phyloP scores from a whole-genome alignment of 2,329 filamentous ascomycete species.

The Pestalotiopsis sp. region DNA sequence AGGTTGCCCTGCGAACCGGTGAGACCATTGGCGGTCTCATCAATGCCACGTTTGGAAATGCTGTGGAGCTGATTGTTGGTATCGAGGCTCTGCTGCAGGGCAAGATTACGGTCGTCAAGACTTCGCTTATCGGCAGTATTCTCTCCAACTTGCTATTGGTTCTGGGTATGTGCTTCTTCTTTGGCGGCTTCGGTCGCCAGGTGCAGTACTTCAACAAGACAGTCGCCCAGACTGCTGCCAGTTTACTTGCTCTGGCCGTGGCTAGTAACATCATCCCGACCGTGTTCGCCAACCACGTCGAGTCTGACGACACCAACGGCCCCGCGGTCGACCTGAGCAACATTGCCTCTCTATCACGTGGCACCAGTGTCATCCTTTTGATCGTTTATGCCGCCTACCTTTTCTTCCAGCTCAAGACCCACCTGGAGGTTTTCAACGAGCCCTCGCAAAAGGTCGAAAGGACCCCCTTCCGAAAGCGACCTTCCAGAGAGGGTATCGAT shows the following conservation, averaged over 20 bases:
- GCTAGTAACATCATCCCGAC: constrained; percentile 87
- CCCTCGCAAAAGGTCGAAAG: constrained; percentile 48
- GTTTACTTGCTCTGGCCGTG: constrained; percentile 76
- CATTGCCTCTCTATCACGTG: constrained; percentile 68
- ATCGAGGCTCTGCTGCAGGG: constrained; percentile 77
- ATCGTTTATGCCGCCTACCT: constrained; percentile 84
- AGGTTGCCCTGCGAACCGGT: constrained; percentile 78
- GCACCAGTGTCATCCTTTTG: constrained; percentile 78
- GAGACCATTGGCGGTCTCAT: constrained; percentile 87
- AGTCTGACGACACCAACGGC: constrained; percentile 36
- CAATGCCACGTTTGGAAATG: constrained; percentile 92
- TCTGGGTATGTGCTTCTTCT: constrained; percentile 91
- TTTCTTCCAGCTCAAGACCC: constrained; percentile 88
- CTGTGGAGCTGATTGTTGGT: constrained; percentile 86
- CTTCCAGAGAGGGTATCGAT: constrained; percentile 32
- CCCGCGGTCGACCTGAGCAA: constrained; percentile 55
- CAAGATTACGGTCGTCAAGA: constrained; percentile 85
- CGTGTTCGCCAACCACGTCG: constrained; percentile 67
- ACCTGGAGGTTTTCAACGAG: constrained; percentile 77
- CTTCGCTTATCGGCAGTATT: constrained; percentile 88
- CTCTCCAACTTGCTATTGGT: constrained; percentile 88
- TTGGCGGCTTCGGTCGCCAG: constrained; percentile 74
- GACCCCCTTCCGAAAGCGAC: constrained; percentile 58
- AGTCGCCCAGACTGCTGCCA: constrained; percentile 86
- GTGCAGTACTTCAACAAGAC: constrained; percentile 93